phyloP scores from a whole-genome alignment of 2,329 filamentous ascomycete genomes.

The Cadophora malorum region DNA sequence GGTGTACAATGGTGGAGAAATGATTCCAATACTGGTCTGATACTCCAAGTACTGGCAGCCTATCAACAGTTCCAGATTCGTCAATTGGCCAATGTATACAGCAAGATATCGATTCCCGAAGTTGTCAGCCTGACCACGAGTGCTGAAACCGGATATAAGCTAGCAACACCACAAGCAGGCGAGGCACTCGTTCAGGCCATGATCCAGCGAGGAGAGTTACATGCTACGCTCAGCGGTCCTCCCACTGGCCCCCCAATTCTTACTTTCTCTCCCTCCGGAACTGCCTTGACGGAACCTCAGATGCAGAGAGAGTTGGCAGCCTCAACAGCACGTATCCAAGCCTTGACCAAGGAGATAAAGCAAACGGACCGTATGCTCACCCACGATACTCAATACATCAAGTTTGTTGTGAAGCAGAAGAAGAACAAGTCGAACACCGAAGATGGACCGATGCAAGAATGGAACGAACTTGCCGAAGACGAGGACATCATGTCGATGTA shows the following conservation, averaged over 20 bases:
- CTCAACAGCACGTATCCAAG: constrained; percentile 52
- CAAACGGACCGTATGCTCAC: constrained; percentile 61
- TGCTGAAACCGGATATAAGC: constrained; percentile 56
- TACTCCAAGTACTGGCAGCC: constrained; percentile 71
- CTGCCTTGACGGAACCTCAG: constrained; percentile 56
- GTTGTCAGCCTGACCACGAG: constrained; percentile 58
- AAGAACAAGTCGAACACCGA: constrained; percentile 21
- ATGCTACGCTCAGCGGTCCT: constrained; percentile 56
- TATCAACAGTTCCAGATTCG: constrained; percentile 80
- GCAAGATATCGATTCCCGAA: constrained; percentile 61
- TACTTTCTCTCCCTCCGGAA: constrained; percentile 54
- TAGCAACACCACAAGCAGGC: constrained; percentile 52
- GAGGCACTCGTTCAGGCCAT: constrained; percentile 58
- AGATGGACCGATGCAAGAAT: constrained; percentile 34
- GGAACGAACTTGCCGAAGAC: constrained; percentile 39
- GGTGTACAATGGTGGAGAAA: constrained; percentile 66
- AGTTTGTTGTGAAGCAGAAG: constrained; percentile 52
- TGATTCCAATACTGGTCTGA: constrained; percentile 76
- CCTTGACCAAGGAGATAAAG: constrained; percentile 55
- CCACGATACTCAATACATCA: constrained; percentile 63
- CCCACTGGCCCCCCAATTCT: constrained; percentile 55
- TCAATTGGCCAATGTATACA: constrained; percentile 75
- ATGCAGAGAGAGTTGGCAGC: constrained; percentile 56
- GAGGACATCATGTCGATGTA: constrained; percentile 43
- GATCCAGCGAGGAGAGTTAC: constrained; percentile 60